Percentiles rank a stretch among this genome's conserved stretches.
phyloP scores from a whole-genome alignment of 352 stramenopile genomes.

The Globisporangium canariense region DNA sequence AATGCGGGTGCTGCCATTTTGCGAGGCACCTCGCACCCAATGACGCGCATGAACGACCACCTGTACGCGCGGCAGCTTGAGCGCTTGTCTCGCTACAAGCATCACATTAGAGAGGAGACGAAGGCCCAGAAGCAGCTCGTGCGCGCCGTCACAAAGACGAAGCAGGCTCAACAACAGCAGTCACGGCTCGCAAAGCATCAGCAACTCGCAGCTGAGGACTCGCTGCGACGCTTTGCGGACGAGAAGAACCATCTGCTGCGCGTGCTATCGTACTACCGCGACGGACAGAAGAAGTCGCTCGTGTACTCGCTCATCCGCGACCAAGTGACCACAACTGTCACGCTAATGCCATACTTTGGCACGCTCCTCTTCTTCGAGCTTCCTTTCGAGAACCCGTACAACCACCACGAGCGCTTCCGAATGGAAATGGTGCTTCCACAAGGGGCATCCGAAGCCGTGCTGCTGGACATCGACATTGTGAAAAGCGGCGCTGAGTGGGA shows the following conservation, averaged over 20 bases:
- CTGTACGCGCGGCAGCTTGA: conserved; percentile 82
- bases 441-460: conserved; percentile 23
- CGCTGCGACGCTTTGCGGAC: conserved; percentile 48
- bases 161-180: conserved; percentile 23
- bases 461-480: conserved; percentile 76
- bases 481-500: conserved; percentile 78
- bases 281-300: conserved; percentile 93
- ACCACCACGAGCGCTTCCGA: conserved; percentile 87
- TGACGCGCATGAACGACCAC: conserved; percentile 62
- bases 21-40: neutral
- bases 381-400: conserved; percentile 89
- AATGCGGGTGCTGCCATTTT: conserved; percentile 13
- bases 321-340: conserved; percentile 84
- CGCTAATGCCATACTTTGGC: conserved; percentile 78
- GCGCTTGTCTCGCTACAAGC: conserved; percentile 60
- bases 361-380: conserved; percentile 88
- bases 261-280: conserved; percentile 90
- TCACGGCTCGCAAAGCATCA: conserved; percentile 19
- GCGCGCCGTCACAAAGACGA: conserved; percentile 35
- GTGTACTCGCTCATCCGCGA: conserved; percentile 88
- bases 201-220: conserved; percentile 19
- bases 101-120: conserved; percentile 46
- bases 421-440: conserved; percentile 70
- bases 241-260: conserved; percentile 86
- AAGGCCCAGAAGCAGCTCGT: conserved; percentile 60